A percentile compares a stretch with the other conserved stretches of the same genome.
Conservation (phyloP, 73 alveolate species). For the Blepharisma japonicum region DNA sequence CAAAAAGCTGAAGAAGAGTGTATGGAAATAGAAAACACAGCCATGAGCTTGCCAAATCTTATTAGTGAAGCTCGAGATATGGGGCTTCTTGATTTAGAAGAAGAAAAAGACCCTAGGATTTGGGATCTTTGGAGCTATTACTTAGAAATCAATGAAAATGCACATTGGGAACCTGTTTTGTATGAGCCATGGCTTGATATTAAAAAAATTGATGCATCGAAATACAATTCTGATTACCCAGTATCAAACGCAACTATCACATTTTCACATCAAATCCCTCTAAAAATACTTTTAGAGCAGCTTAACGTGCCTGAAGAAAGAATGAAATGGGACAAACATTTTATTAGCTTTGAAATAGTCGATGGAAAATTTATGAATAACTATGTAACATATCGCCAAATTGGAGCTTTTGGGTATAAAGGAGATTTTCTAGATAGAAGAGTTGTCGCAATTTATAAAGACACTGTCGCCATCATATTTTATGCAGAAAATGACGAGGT, state of each 20-base stretch:
- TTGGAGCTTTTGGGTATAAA: background rate
- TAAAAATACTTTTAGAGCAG: background rate
- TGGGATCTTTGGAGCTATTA: no score
- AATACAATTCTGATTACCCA: background rate
- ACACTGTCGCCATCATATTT: background rate
- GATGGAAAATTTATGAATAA: background rate
- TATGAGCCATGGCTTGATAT: background rate
- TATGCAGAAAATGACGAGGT: background rate
- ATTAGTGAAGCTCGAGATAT: no score
- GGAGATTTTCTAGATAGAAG: constrained; percentile 1
- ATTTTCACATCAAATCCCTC: background rate
- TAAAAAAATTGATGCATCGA: background rate
- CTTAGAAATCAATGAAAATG: no score
- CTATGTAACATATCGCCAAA: background rate
- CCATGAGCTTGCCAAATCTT: no score
- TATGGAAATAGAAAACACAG: no score
- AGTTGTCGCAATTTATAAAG: constrained; percentile 5
- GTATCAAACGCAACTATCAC: background rate
- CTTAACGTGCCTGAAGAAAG: background rate
- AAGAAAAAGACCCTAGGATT: no score
- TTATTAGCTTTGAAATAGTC: background rate
- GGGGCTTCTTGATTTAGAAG: no score
- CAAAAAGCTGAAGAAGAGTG: no score
- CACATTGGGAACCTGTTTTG: no score
- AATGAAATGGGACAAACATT: background rate